Base-by-base conservation (phyloP, 768 basidiomycete genomes). In the Rhizopogon sp. region DNA sequence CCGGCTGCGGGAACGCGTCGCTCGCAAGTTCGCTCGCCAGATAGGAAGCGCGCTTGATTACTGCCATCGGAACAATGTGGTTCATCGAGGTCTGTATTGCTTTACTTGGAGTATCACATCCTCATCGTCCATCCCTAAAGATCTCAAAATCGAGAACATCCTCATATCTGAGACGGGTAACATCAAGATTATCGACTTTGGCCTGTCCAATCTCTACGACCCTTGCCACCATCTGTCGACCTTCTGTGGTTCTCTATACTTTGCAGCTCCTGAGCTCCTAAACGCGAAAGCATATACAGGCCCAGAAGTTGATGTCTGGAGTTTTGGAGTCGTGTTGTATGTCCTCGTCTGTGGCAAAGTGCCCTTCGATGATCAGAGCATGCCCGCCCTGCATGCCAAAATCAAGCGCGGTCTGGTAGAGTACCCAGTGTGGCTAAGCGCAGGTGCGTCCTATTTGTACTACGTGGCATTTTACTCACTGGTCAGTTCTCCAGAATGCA, bases 141-240 rank as follows among this genome's bases (percentile, higher is more conserved):
- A 99, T 76, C 87, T 99, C 61, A 99, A 99, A 78, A 99, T 99
- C 67, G 96, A 99, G 74, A 98, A 98, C 75, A 99, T 99, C 64
- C 88, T 99, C 67, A 98, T 99, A 61, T 97, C 93, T 1, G 93
- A 97, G 60, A 91, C 91, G 0, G 97, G 97, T 10, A 98, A 98
- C 74, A 98, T 98, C 79, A 99, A 98, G 80, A 98, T 98, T 58
- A 99, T 98, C 70, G 96, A 99, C 72, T 99, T 98, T 72, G 97
- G 97, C 46, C 79, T 99, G 7, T 98, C 96, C 2, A 99, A 98
- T 73, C 79, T 99, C 11, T 98, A 87, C 69, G 84, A 96, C 63
- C 96, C 97, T 2, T 64, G 73, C 8, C 64, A 72, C 47, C 91
- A 94, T 66, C 83, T 99, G 1, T 83, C 90, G 22, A 99, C 97